phyloP scores from a whole-genome alignment of 192 early-diverging fungal species.

The Coemansia erecta region DNA sequence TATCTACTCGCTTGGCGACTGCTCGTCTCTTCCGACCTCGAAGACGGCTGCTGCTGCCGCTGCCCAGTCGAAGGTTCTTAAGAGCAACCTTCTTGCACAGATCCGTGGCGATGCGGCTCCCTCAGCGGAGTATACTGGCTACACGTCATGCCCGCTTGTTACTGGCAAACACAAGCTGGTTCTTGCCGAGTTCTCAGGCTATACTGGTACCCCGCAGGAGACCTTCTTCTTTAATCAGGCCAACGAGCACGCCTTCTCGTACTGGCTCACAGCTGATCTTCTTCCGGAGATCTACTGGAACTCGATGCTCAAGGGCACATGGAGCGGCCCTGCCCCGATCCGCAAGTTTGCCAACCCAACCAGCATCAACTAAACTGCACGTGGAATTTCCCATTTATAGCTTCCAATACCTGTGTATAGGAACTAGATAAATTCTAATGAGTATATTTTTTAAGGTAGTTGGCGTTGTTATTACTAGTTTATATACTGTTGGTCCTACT shows the following conservation, averaged over 20 bases:
- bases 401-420: no score
- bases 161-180: conserved; percentile 78
- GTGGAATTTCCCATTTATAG: not conserved
- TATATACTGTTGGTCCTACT: no score
- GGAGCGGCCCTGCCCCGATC: conserved; percentile 67
- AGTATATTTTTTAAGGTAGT: not conserved
- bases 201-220: conserved; percentile 67
- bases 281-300: conserved; percentile 83
- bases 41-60: conserved; percentile 91
- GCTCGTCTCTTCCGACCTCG: conserved; percentile 80
- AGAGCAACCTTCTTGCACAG: conserved; percentile 67
- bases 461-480: no score
- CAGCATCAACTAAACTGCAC: conserved; percentile 13
- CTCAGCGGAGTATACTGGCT: conserved; percentile 71
- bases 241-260: conserved; percentile 62
- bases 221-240: conserved; percentile 85
- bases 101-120: conserved; percentile 55
- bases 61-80: conserved; percentile 71
- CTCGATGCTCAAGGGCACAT: conserved; percentile 72
- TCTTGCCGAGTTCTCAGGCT: conserved; percentile 84
- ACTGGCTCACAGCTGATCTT: conserved; percentile 74
- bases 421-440: not conserved
- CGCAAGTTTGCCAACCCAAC: conserved; percentile 61
- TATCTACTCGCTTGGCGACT: conserved; percentile 80
- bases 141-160: conserved; percentile 81